phyloP scores from a whole-genome alignment of 805 yeast genomes.

The Lipomyces orientalis region DNA sequence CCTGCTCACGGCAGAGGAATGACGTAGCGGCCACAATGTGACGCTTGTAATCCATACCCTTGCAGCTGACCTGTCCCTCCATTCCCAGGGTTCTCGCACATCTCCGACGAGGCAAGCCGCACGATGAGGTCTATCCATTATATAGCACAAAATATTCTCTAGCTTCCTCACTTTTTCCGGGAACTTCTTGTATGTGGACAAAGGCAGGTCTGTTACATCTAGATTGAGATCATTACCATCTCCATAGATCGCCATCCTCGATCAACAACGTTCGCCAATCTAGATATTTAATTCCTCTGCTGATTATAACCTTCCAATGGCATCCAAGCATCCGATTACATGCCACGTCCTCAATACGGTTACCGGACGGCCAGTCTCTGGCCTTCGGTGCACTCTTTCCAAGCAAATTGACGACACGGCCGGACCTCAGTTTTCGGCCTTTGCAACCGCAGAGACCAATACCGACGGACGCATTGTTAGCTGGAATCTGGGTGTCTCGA shows the following conservation, averaged over 20 bases:
- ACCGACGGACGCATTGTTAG: slow-evolving; percentile 76
- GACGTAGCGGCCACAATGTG: too few species aligned
- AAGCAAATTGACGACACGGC: slow-evolving; percentile 38
- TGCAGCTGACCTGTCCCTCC: too few species aligned
- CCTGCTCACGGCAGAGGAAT: too few species aligned
- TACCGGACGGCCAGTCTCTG: slow-evolving; percentile 77
- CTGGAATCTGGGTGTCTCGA: slow-evolving; percentile 54
- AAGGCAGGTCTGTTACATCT: too few species aligned
- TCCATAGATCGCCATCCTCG: neutral
- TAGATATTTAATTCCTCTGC: neutral
- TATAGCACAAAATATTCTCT: too few species aligned
- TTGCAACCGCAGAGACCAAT: slow-evolving; percentile 76
- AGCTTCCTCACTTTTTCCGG: too few species aligned
- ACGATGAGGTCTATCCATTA: too few species aligned
- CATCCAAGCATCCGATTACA: slow-evolving; percentile 65
- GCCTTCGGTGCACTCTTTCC: slow-evolving; percentile 65
- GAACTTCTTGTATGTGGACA: too few species aligned
- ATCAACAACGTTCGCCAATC: neutral
- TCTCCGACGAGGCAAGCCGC: too few species aligned
- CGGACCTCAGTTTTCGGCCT: slow-evolving; percentile 45
- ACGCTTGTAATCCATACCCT: too few species aligned
- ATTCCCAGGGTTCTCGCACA: too few species aligned
- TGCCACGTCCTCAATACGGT: slow-evolving; percentile 91
- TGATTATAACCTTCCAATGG: slow-evolving; percentile 10
- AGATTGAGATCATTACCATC: neutral